Evolutionary conservation across 1,284 basidiomycete species (phyloP).

Genomic region (Fistulinella staudtii): DNA sequence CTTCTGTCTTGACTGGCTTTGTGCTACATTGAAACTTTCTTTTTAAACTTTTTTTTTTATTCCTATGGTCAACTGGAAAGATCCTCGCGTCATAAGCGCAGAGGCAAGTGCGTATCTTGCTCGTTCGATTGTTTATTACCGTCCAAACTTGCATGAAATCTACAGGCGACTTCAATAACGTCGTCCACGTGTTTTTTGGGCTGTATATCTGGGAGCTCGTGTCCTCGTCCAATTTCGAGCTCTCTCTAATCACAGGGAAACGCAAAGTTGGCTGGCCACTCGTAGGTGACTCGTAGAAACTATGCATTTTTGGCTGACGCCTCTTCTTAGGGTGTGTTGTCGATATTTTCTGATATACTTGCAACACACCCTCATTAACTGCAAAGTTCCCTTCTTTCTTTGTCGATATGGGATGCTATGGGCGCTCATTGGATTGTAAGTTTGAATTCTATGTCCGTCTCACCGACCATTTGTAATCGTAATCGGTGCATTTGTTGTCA

Average conservation of each 20-base stretch:
- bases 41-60: conserved; percentile 13
- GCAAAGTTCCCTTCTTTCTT: conserved; percentile 60
- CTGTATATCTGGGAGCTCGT: conserved; percentile 66
- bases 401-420: conserved; percentile 66
- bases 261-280: conserved; percentile 62
- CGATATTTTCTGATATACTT: not conserved
- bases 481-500: conserved; percentile 21
- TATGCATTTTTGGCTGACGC: conserved; percentile 4
- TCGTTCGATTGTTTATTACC: no score
- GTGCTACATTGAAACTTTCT: conserved; percentile 6
- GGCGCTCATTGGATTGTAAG: conserved; percentile 58
- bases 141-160: no score
- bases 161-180: conserved; percentile 53
- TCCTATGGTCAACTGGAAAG: conserved; percentile 57
- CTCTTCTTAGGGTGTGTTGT: conserved; percentile 15
- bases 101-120: conserved; percentile 42
- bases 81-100: conserved; percentile 42
- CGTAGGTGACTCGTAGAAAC: conserved; percentile 34
- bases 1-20: conserved; percentile 3
- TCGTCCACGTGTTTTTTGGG: conserved; percentile 59
- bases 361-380: conserved; percentile 5
- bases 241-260: conserved; percentile 52
- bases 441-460: not conserved
- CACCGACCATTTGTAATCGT: not conserved
- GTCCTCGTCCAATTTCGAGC: conserved; percentile 60